These are phyloP conservation scores for Misopates orontium DNA, from an alignment of 257 asterid species.

Conservation along the genomic window DNA sequence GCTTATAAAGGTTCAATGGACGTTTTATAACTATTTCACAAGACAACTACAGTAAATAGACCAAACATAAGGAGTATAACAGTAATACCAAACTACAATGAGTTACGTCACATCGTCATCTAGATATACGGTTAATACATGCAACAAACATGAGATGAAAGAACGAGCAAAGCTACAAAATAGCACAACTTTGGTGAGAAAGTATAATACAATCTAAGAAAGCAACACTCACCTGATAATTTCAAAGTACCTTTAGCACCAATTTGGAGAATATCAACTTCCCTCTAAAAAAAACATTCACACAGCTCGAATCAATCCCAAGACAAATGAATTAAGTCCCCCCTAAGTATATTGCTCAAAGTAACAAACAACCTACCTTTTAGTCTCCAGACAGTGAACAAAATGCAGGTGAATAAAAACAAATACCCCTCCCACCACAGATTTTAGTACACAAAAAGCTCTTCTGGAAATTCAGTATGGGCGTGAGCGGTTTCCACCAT, in stretches of 20 bases:
- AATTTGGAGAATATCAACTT: constrained; percentile 86
- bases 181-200: neutral
- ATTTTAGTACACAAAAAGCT: constrained; percentile 68
- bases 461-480: constrained; percentile 64
- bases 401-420: constrained; percentile 60
- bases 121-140: too few species aligned
- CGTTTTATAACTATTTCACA: too few species aligned
- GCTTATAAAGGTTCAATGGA: too few species aligned
- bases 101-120: too few species aligned
- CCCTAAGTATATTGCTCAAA: constrained; percentile 50
- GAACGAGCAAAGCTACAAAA: constrained; percentile 22
- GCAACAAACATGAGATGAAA: neutral
- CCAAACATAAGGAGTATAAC: too few species aligned
- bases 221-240: constrained; percentile 98
- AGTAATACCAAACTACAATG: too few species aligned
- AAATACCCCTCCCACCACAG: constrained; percentile 71
- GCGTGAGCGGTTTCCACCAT: constrained; percentile 95
- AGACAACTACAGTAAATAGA: too few species aligned
- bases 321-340: constrained; percentile 42
- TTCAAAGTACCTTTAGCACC: constrained; percentile 87
- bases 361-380: constrained; percentile 86
- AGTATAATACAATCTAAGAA: constrained; percentile 21
- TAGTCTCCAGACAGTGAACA: constrained; percentile 73
- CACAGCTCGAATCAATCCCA: constrained; percentile 68
- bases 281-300: constrained; percentile 79